A percentile compares a stretch with the other conserved stretches of the same genome.
These are phyloP conservation scores for Acer saccharum DNA, from an alignment of 345 rosid genomes.

Conservation along the genomic window DNA sequence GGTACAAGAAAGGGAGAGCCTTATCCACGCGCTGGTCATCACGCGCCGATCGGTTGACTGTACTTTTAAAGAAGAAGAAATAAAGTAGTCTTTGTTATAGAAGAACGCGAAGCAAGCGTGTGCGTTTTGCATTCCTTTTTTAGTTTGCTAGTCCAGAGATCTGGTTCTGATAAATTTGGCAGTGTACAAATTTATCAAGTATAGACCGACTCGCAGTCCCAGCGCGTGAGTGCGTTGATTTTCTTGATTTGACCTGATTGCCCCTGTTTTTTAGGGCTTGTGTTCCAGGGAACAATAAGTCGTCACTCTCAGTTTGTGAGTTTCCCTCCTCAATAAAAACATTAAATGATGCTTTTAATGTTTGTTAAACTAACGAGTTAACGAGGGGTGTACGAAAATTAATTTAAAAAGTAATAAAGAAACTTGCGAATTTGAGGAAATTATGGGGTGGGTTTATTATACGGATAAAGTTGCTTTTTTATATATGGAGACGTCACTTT, in stretches of 20 bases:
- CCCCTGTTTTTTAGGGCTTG: neutral
- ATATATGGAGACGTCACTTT: conserved; percentile 2
- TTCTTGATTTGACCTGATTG: neutral
- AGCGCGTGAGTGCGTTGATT: conserved; percentile 15
- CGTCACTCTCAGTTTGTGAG: neutral
- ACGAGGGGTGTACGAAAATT: neutral
- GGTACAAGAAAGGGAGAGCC: neutral
- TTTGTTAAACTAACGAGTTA: neutral
- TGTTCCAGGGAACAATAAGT: neutral
- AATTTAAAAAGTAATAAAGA: neutral
- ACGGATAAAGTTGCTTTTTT: conserved; percentile 12
- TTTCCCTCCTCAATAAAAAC: neutral
- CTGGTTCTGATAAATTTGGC: conserved; percentile 18
- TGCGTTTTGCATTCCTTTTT: conserved; percentile 25
- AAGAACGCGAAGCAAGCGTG: conserved; percentile 49
- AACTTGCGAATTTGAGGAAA: conserved; percentile 3
- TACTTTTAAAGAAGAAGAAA: neutral
- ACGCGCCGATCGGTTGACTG: conserved; percentile 25
- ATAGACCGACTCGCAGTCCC: conserved; percentile 10
- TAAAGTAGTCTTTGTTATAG: neutral
- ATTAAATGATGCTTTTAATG: neutral
- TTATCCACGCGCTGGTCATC: conserved; percentile 8
- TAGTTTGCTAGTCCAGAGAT: conserved; percentile 13
- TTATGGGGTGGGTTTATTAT: neutral
- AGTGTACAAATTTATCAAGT: neutral